Base-by-base conservation (phyloP, 1,284 basidiomycete genomes). In the Marasmius sp. region DNA sequence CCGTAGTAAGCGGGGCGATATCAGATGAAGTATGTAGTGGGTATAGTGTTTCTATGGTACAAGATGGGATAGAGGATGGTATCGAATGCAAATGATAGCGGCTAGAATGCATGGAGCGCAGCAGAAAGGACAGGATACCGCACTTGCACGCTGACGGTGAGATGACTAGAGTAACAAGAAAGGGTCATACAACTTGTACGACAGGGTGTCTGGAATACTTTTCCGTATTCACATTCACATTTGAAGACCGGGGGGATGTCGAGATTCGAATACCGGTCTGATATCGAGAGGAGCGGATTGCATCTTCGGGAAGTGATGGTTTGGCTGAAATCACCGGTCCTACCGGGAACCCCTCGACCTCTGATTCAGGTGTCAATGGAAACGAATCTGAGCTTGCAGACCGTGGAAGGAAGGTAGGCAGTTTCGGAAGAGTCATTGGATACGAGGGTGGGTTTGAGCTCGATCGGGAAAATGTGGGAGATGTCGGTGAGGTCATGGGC, bases 401-500 rank as follows among this genome's bases (percentile, higher is more conserved):
- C 49, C 71, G 75, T 38, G 77, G 75, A 62, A 80, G 74, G 39
- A 83, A 71, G 37, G 78, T 61, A 10, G 82, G 86, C 39, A 89
- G 79, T 10, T 80, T 83, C 14, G 87, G 87, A 58, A 89, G 79
- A 58, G 79, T 79, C 64, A 79, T 81, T 63, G 76, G 79, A n/a
- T 76, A 74, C 36, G 77, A 67, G 52, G 74, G 71, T 62, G 82
- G 70, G 65, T 79, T 73, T 59, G 72, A 70, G 59, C 71, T 70
- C 62, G 77, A 77, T 67, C 77, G 79, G 60, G 81, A 77, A 70
- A 88, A 91, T 33, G 82, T 82, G 12, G 88, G 84, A 0, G 85
- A 85, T 16, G 85, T 87, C 0, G 89, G 89, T 14, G 90, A 91
- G 41, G 83, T 79, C 64, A 85, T 85, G 33, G 91, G 90, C 2